A percentile compares a stretch with the other conserved stretches of the same genome.
phyloP scores from a whole-genome alignment of 768 basidiomycete species.

The Panus rudis region DNA sequence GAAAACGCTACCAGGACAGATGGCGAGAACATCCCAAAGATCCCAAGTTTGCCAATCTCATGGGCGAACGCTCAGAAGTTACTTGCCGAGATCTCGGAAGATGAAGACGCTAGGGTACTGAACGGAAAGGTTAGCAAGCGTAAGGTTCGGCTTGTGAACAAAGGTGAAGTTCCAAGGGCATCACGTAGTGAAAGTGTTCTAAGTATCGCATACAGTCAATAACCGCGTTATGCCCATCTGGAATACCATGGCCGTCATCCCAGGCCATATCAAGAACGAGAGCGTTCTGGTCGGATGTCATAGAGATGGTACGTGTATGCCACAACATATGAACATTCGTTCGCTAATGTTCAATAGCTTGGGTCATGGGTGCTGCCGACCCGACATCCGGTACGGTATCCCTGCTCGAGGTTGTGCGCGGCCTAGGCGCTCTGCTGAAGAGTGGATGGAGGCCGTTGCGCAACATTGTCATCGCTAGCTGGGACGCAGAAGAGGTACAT shows the following conservation, averaged over 20 bases:
- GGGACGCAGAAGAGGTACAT: slow-evolving; percentile 70
- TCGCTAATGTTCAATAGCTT: slow-evolving; percentile 29
- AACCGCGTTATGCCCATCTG: slow-evolving; percentile 81
- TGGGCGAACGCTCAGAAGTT: slow-evolving; percentile 74
- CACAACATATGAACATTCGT: not conserved
- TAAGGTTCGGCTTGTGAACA: slow-evolving; percentile 48
- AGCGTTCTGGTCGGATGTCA: slow-evolving; percentile 85
- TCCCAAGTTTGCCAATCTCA: slow-evolving; percentile 86
- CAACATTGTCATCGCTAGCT: slow-evolving; percentile 69
- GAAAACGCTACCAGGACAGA: slow-evolving; percentile 63
- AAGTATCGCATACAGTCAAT: slow-evolving; percentile 41
- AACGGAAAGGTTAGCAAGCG: slow-evolving; percentile 23
- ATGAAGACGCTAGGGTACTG: slow-evolving; percentile 22
- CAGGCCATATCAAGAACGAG: slow-evolving; percentile 78
- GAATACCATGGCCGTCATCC: slow-evolving; percentile 82
- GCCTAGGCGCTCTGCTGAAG: slow-evolving; percentile 58
- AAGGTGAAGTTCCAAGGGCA: slow-evolving; percentile 30
- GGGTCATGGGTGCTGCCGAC: slow-evolving; percentile 79
- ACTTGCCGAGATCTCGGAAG: slow-evolving; percentile 39
- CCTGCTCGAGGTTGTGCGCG: slow-evolving; percentile 70
- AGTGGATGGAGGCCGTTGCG: slow-evolving; percentile 81
- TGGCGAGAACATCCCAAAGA: slow-evolving; percentile 56
- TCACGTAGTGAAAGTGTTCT: not conserved
- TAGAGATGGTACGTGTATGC: slow-evolving; percentile 59
- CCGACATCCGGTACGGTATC: slow-evolving; percentile 77